phyloP scores from a whole-genome alignment of 2,329 filamentous ascomycete genomes.

The Neonectria magnoliae region DNA sequence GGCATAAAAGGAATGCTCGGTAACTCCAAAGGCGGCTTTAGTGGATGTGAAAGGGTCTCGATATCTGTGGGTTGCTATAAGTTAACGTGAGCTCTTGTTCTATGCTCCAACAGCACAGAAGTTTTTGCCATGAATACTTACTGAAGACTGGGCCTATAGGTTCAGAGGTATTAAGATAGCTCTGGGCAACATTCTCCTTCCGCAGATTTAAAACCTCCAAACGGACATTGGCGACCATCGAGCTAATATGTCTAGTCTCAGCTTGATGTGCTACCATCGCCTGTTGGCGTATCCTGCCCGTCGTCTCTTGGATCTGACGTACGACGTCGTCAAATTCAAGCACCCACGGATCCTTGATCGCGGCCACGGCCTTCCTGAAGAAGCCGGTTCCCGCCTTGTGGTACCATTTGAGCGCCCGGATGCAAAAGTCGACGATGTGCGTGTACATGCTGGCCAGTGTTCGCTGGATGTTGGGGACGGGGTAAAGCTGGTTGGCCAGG shows the following conservation, averaged over 20 bases:
- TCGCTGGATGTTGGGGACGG: slow-evolving; percentile 17
- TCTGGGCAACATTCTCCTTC: not conserved
- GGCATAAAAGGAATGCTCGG: slow-evolving; percentile 1
- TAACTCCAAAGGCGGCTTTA: not conserved
- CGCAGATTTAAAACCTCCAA: slow-evolving; percentile 6
- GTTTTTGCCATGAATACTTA: not conserved
- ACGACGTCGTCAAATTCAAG: slow-evolving; percentile 26
- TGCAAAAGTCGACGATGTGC: slow-evolving; percentile 27
- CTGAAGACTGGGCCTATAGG: not conserved
- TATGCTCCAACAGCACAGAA: not conserved
- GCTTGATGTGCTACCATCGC: slow-evolving; percentile 22
- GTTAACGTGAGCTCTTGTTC: not conserved
- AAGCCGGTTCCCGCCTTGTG: slow-evolving; percentile 1
- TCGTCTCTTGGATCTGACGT: slow-evolving; percentile 9
- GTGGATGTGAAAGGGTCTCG: not conserved
- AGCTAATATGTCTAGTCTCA: slow-evolving; percentile 20
- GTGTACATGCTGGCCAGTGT: slow-evolving; percentile 21
- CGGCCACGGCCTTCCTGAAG: slow-evolving; percentile 5
- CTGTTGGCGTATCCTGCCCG: slow-evolving; percentile 16
- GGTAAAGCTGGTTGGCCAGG: slow-evolving; percentile 23
- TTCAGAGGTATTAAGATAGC: not conserved
- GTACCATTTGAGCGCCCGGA: slow-evolving; percentile 20
- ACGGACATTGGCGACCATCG: slow-evolving; percentile 6
- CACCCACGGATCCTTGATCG: slow-evolving; percentile 18
- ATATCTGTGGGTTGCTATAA: not conserved